Base-by-base conservation (phyloP, 257 asterid species). In the Solanum gandarillasii region DNA sequence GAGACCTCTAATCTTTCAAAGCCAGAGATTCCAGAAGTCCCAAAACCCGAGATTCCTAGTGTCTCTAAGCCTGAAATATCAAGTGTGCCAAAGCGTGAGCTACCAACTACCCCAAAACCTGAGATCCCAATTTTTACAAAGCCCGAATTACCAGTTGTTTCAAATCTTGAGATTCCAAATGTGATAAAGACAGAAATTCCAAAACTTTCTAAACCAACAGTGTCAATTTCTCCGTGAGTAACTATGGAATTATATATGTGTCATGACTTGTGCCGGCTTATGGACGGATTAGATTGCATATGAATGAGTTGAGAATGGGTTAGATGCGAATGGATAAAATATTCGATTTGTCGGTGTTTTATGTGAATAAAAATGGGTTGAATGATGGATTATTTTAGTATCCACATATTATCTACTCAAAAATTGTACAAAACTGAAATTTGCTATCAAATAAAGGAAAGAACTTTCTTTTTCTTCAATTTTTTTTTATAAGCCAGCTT, bases 51-150 rank as follows among this genome's bases (percentile, higher is more conserved):
- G 73, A 65, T 27, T 4, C 34, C 20, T 67, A 67, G 34, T 25
- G 31, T 67, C 34, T 25, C 34, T 60, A 60, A 21, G 29, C 68
- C 68, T 9, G 6, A 60, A 60, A 21, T 60, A 23, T 6, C 68
- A 60, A 21, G 27, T 60, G 13, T 21, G 68, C 12, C 68, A 21
- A 21, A 60, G 27, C 12, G 29, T 21, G 68, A 60, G 68, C 68
- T 60, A 60, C 68, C 13, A 60, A 60, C 29, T 60, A 60, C 68
- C 29, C 68, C 29, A 8, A 60, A 21, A 21, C 68, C 70, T 23
- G 76, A 87, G 14, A 3, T 87, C 6, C 91, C 93, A 20, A 52
- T 70, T 12, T 73, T 88, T 72, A 93, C 90, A 18, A 88, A 88
- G 70, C 90, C 89, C 0, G 75, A 90, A 60, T 10, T 70, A 8